Evolutionary conservation across 164 flowering plant genomes (phyloP).

Genomic region (Annona squamosa): DNA sequence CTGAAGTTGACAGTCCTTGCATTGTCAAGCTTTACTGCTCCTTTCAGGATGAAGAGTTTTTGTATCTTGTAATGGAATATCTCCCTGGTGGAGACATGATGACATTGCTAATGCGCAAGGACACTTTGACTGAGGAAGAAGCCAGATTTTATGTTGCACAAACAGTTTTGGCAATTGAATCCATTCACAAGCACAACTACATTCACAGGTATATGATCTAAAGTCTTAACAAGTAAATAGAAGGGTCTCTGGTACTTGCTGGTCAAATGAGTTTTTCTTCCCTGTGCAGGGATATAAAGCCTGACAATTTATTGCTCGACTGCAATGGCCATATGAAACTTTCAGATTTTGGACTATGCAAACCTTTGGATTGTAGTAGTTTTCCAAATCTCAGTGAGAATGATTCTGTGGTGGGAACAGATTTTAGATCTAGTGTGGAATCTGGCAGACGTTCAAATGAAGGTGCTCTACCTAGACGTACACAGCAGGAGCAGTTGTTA

Average conservation of each 20-base stretch:
- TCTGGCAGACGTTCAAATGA: constrained; percentile 19
- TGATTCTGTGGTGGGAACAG: constrained; percentile 24
- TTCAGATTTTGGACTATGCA: constrained; percentile 44
- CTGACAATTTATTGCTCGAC: constrained; percentile 41
- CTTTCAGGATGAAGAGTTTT: constrained; percentile 45
- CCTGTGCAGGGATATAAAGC: constrained; percentile 38
- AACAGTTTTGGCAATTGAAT: constrained; percentile 44
- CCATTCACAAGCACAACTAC: constrained; percentile 50
- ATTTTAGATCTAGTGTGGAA: constrained; percentile 16
- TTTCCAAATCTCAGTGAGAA: constrained; percentile 36
- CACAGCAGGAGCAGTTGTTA: constrained; percentile 36
- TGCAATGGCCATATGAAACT: constrained; percentile 42
- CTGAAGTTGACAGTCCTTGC: constrained; percentile 47
- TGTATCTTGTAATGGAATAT: constrained; percentile 49
- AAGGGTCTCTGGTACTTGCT: neutral
- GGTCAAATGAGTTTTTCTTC: neutral
- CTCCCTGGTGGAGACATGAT: constrained; percentile 59
- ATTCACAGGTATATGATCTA: constrained; percentile 33
- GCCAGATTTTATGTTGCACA: constrained; percentile 46
- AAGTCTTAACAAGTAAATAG: too few relatives aligned
- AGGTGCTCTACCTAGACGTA: constrained; percentile 20
- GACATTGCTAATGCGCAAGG: constrained; percentile 50
- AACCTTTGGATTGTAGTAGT: constrained; percentile 37
- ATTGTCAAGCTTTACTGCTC: constrained; percentile 52
- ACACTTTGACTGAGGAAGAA: constrained; percentile 44